Conservation (phyloP, 2,329 filamentous ascomycete species). For the Penicillium sp. region DNA sequence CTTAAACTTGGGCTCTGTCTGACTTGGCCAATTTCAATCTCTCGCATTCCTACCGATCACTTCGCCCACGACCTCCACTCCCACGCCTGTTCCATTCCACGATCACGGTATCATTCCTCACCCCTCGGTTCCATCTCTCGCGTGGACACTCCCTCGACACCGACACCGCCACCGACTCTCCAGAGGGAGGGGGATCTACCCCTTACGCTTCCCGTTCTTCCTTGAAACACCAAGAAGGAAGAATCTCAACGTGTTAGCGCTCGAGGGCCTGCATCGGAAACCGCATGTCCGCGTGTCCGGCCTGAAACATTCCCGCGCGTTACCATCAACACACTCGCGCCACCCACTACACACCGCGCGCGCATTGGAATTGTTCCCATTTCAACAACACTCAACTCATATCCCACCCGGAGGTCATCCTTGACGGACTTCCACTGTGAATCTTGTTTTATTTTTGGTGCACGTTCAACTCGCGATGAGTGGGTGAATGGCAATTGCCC, state of each 20-base stretch:
- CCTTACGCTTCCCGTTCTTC: slow-evolving; percentile 27
- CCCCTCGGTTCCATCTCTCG: slow-evolving; percentile 16
- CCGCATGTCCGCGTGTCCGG: slow-evolving; percentile 26
- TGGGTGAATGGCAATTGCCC: slow-evolving; percentile 33
- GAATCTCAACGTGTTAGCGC: slow-evolving; percentile 21
- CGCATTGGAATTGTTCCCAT: background rate
- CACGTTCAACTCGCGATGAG: slow-evolving; percentile 25
- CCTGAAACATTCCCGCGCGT: slow-evolving; percentile 37
- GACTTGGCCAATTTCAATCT: background rate
- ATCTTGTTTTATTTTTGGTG: background rate
- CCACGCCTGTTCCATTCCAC: background rate
- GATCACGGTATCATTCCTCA: slow-evolving; percentile 8
- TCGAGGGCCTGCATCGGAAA: background rate
- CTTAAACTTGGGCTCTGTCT: too few species aligned
- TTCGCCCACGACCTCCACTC: background rate
- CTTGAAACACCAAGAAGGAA: slow-evolving; percentile 20
- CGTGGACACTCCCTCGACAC: slow-evolving; percentile 19
- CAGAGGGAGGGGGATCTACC: slow-evolving; percentile 24
- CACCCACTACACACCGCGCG: background rate
- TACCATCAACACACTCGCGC: slow-evolving; percentile 1
- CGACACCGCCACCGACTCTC: slow-evolving; percentile 5
- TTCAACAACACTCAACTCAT: background rate
- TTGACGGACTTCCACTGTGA: background rate
- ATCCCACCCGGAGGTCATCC: background rate
- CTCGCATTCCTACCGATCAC: background rate